Conservation (phyloP, 306 rosid species). For the Cicer arietinum region DNA sequence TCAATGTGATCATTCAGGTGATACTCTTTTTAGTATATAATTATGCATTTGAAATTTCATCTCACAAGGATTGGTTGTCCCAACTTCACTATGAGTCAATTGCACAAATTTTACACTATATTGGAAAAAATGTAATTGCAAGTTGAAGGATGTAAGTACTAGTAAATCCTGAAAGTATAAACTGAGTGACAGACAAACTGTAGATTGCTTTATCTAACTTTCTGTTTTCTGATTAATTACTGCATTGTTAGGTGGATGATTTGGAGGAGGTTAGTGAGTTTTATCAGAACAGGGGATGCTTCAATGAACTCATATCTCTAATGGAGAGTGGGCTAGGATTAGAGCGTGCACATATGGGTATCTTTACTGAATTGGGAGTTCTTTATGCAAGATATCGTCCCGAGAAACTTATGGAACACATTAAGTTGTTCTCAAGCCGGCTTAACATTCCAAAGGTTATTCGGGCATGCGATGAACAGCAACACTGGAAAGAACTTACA, state of each 20-base stretch:
- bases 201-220: constrained; percentile 43
- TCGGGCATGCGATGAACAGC: constrained; percentile 97
- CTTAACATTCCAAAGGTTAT: constrained; percentile 95
- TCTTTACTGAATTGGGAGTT: constrained; percentile 96
- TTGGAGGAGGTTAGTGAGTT: constrained; percentile 95
- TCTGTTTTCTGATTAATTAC: constrained; percentile 33
- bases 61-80: constrained; percentile 15
- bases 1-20: constrained; percentile 91
- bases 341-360: constrained; percentile 97
- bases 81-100: not conserved
- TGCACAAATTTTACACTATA: not conserved
- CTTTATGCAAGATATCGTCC: constrained; percentile 92
- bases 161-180: constrained; percentile 20
- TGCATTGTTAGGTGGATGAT: constrained; percentile 75
- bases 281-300: constrained; percentile 95
- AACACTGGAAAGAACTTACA: constrained; percentile 95
- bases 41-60: constrained; percentile 21
- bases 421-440: constrained; percentile 87
- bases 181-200: constrained; percentile 15
- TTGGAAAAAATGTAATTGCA: constrained; percentile 20
- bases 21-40: constrained; percentile 12
- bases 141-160: constrained; percentile 20
- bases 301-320: constrained; percentile 89
- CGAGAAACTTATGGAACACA: constrained; percentile 96
- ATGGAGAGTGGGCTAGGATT: constrained; percentile 97